phyloP scores from a whole-genome alignment of 352 stramenopile species.

The Peronosclerospora sorghi region DNA sequence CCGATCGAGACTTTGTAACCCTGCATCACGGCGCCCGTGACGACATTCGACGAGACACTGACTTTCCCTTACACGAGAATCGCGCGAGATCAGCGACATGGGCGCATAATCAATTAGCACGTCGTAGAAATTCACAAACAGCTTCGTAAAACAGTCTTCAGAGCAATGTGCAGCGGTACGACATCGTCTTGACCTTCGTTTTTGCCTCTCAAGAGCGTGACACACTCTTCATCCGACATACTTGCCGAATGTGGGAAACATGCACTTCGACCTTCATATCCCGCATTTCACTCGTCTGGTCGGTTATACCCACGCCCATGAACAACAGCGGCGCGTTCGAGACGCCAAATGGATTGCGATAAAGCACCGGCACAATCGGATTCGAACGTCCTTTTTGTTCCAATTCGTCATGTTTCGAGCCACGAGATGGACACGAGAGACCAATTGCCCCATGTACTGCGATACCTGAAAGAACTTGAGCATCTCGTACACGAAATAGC shows the following conservation, averaged over 20 bases:
- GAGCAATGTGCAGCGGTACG: conserved; percentile 50
- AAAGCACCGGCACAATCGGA: conserved; percentile 50
- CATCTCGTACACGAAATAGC: conserved; percentile 68
- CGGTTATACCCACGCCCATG: conserved; percentile 62
- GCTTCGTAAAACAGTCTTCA: conserved; percentile 84
- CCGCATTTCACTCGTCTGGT: conserved; percentile 80
- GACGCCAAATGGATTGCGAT: conserved; percentile 69
- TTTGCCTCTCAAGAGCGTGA: conserved; percentile 31
- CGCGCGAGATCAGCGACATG: conserved; percentile 43
- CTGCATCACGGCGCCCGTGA: conserved; percentile 76
- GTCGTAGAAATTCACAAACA: conserved; percentile 82
- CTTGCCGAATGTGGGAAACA: conserved; percentile 69
- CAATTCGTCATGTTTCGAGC: conserved; percentile 55
- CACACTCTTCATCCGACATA: conserved; percentile 44
- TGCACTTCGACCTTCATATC: conserved; percentile 84
- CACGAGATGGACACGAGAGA: conserved; percentile 61
- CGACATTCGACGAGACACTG: conserved; percentile 74
- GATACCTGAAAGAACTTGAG: conserved; percentile 77
- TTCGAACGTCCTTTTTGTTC: conserved; percentile 48
- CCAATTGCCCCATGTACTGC: conserved; percentile 78
- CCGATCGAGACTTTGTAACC: conserved; percentile 74
- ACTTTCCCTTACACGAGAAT: conserved; percentile 70
- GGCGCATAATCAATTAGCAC: conserved; percentile 73
- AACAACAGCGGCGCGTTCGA: conserved; percentile 70
- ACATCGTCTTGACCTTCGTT: conserved; percentile 33